Evolutionary conservation across 306 rosid genomes (phyloP), one percentile per base, ranked within the genome.

Genomic region (Ochetophila trinervis): DNA sequence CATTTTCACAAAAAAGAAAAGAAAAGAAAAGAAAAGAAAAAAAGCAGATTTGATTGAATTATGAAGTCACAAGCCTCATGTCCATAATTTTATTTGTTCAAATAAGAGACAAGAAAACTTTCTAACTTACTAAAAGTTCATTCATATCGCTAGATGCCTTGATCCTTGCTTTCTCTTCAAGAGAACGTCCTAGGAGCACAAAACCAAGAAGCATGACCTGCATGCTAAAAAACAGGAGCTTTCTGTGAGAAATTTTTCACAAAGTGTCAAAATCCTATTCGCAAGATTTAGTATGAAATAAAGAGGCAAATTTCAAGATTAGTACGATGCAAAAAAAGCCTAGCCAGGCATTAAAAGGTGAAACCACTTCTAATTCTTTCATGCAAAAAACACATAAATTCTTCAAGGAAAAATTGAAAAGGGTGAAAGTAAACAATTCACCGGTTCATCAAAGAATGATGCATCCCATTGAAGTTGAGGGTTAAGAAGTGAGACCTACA

Each of bases 151-250:
- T 93, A 16, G 97, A 93, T 40, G 99, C 99, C 66, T 74, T 94
- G 75, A 84, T 82, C 82, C 99, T 90, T 3, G 96, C 97, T 70
- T 77, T 87, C 76, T 93, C 99, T 78, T 93, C 99, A 65, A 93
- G 77, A 61, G 99, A 87, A 63, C 99, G 97, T 76, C 99, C 99
- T 56, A 90, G 87, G 67, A 93, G 99, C 76, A 93, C 99, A 57
- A 93, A 87, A 78, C 97, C 99, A 79, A 93, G 97, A 87, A 93
- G 98, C 98, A 93, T 93, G 86, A 93, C 97, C 98, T 93, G 98
- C 95, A 87, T 76, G 66, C 88, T 85, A 93, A 76, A 82, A 86
- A 44, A 80, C 44, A 66, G 37, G 68, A 76, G 78, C 35, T 76
- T 76, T 66, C 75, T 53, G 75, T 84, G 83, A 85, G 89, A 73